Evolutionary conservation across 768 basidiomycete species (phyloP).

Genomic region (Kwoniella europaea): DNA sequence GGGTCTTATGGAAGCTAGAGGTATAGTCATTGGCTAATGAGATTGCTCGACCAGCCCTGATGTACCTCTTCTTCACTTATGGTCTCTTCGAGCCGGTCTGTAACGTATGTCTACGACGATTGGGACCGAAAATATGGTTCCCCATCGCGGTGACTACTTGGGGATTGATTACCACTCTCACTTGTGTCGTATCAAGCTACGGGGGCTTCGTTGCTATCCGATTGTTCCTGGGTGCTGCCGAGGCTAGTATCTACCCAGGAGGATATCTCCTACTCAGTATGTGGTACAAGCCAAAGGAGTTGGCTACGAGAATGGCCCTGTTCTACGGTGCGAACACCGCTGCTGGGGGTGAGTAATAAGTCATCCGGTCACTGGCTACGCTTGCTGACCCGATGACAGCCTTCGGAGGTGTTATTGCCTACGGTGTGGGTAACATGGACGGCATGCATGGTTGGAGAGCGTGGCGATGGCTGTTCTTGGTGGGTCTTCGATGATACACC

Average conservation of each 20-base stretch:
- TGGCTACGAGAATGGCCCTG: background rate
- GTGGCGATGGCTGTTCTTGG: background rate
- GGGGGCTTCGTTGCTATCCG: background rate
- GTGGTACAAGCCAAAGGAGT: background rate
- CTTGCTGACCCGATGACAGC: background rate
- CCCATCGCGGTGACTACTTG: background rate
- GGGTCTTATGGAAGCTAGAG: background rate
- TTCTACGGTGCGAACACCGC: background rate
- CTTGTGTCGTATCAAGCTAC: background rate
- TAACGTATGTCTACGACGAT: background rate
- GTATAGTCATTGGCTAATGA: background rate
- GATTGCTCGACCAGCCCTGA: background rate
- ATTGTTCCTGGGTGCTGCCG: background rate
- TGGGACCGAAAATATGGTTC: background rate
- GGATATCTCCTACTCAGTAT: background rate
- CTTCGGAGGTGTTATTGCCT: background rate
- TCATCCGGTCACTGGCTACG: background rate
- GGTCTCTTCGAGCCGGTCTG: background rate
- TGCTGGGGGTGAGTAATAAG: background rate
- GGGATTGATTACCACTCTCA: background rate
- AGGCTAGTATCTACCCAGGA: background rate
- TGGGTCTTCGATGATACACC: background rate
- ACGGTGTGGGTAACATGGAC: background rate
- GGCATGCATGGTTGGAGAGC: background rate
- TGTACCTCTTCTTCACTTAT: background rate